Base-by-base conservation (phyloP, 1,284 basidiomycete species). In the Melampsora abietis-canadensis region DNA sequence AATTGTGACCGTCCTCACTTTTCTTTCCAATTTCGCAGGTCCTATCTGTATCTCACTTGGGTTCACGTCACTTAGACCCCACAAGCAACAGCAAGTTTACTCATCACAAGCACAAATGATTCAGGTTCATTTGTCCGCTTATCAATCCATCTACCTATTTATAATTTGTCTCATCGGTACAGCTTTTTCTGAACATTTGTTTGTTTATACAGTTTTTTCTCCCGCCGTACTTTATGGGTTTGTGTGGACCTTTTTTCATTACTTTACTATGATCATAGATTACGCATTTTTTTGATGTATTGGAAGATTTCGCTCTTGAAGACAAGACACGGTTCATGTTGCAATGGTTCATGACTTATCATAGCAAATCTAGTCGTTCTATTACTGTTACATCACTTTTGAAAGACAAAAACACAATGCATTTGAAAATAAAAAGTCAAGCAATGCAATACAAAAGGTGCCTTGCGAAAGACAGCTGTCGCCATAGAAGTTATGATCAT, bases 1-100 rank as follows among this genome's bases (percentile, higher is more conserved):
- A 2, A 70, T 76, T 40, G 78, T 79, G 51, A 46, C 76, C 40
- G n/a, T 77, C 54, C 73, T 78, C 44, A 77, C 78, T 24, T 79
- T 74, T 66, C 48, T 77, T 63, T 76, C 78, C 54, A 79, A 79
- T 72, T 79, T 77, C 59, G 77, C 78, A 46, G 76, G 76, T 30
- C 77, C 78, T 0, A 37, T 77, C 44, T 70, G 77, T 44, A 57
- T 65, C 37, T 31, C 75, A 27, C n/a, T 46, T 31, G 37, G 51
- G 27, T 57, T n/a, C 51, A 57, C 27, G n/a, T 44, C 14, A 57
- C 51, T 57, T 57, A 21, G 27, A 21, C 19, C 27, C 12, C 15
- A 24, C 21, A 8, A 57, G 4, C 51, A 21, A n/a, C 24, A 57
- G 27, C n/a, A 44, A 44, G 40, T 12, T 57, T 27, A 14, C n/a